Evolutionary conservation across 177 flowering plant genomes (phyloP).

Genomic region (Vitis hybrid): DNA sequence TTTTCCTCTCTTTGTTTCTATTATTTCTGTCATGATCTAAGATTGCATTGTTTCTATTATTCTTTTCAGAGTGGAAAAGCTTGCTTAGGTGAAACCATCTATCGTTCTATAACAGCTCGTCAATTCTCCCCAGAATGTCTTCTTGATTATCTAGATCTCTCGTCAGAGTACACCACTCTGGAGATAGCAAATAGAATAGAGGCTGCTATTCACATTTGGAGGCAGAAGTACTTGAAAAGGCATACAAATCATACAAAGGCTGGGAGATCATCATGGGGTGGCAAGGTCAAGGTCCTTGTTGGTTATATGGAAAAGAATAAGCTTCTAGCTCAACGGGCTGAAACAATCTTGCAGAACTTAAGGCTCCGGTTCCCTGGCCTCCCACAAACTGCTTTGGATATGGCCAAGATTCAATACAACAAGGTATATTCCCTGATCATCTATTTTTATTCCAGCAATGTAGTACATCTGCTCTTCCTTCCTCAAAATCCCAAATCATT

Average conservation of each 20-base stretch:
- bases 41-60: background rate
- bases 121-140: conserved; percentile 63
- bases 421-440: conserved; percentile 37
- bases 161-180: conserved; percentile 60
- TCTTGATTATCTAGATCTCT: conserved; percentile 61
- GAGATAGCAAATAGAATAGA: conserved; percentile 73
- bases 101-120: conserved; percentile 54
- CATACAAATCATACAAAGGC: conserved; percentile 19
- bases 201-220: conserved; percentile 65
- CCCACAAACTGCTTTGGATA: conserved; percentile 71
- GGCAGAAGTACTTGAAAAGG: conserved; percentile 36
- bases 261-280: conserved; percentile 49
- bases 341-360: conserved; percentile 51
- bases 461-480: no score
- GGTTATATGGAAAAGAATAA: conserved; percentile 41
- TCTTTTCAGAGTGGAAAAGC: conserved; percentile 59
- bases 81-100: conserved; percentile 67
- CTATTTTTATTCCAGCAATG: background rate
- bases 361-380: conserved; percentile 65
- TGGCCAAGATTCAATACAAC: conserved; percentile 70
- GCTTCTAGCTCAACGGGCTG: conserved; percentile 57
- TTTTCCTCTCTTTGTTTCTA: background rate
- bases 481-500: background rate
- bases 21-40: background rate
- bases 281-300: conserved; percentile 52